These are phyloP conservation scores for Cinchona pubescens DNA, from an alignment of 257 asterid species.

Conservation along the genomic window DNA sequence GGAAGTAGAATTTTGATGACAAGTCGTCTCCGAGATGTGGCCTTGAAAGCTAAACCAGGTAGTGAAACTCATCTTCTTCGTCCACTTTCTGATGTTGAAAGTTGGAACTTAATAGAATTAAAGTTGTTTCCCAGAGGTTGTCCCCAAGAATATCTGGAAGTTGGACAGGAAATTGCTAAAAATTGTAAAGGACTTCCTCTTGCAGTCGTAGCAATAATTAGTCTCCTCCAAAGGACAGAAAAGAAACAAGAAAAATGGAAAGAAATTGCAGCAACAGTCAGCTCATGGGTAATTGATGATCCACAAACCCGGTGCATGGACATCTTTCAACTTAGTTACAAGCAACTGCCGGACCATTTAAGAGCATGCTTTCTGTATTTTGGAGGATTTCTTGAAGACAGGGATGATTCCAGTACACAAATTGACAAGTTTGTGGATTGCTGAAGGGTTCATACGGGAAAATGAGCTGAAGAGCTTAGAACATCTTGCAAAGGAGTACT, in stretches of 20 bases:
- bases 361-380: conserved; percentile 7
- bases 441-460: neutral
- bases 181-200: neutral
- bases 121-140: conserved; percentile 5
- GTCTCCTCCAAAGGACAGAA: neutral
- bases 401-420: neutral
- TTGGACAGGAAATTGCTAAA: conserved; percentile 2
- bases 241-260: neutral
- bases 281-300: neutral
- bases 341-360: neutral
- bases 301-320: neutral
- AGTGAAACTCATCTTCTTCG: conserved; percentile 12
- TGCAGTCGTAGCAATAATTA: neutral
- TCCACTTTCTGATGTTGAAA: conserved; percentile 6
- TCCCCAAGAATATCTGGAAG: neutral
- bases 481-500: too few relatives aligned
- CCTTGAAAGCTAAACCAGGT: neutral
- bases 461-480: too few relatives aligned
- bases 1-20: conserved; percentile 26
- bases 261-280: neutral
- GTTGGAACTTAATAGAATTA: conserved; percentile 18
- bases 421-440: conserved; percentile 9
- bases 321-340: too few relatives aligned
- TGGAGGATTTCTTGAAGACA: neutral
- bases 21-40: neutral